Base-by-base conservation (phyloP, 1,284 basidiomycete species). In the Rhizopogon hawkerae region DNA sequence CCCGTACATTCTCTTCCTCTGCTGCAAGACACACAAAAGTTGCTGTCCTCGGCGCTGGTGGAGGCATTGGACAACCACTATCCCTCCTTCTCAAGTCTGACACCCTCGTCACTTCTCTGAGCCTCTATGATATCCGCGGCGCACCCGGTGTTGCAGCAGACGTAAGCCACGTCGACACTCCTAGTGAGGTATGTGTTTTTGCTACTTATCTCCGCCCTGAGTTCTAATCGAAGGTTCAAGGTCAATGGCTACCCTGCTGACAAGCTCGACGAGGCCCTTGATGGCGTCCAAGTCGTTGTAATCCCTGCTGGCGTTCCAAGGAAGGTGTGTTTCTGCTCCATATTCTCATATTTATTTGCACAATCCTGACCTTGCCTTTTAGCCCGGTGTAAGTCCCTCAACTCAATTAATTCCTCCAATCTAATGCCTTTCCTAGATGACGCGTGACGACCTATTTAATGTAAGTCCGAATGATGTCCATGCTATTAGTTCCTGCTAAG, bases 231-330 rank as follows among this genome's bases (percentile, higher is more conserved):
- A 18, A 11, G 29, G 26, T 11, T 85, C 38, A 85, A 86, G 67
- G 83, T 93, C 51, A 76, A 81, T 58, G 91, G 91, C 33, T 89
- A 74, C 69, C 73, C 79, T 57, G 78, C 91, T 59, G 84, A 85
- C 59, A 92, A 91, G 49, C 78, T 98, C 56, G 81, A 84, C 69
- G 87, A 87, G 68, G 81, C 83, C 37, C 78, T 98, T 62, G 80
- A 77, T 50, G 91, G 87, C 53, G 92, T 92, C 39, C 83, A 97
- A 58, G 65, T 98, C 56, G 84, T 98, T 61, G 81, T 98, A 59
- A 97, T 98, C 68, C 96, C 96, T 54, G 96, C 95, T 60, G 95
- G 96, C 72, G 86, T 98, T 8, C 95, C 96, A 54, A 81, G 96
- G 60, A 98, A 98, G 41, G 41, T 42, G 16, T 4, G 41, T 42